Percentiles rank a stretch among this genome's conserved stretches.
These are phyloP conservation scores for Hyaloscypha variabilis DNA, from an alignment of 495 filamentous ascomycete species.

Conservation along the genomic window DNA sequence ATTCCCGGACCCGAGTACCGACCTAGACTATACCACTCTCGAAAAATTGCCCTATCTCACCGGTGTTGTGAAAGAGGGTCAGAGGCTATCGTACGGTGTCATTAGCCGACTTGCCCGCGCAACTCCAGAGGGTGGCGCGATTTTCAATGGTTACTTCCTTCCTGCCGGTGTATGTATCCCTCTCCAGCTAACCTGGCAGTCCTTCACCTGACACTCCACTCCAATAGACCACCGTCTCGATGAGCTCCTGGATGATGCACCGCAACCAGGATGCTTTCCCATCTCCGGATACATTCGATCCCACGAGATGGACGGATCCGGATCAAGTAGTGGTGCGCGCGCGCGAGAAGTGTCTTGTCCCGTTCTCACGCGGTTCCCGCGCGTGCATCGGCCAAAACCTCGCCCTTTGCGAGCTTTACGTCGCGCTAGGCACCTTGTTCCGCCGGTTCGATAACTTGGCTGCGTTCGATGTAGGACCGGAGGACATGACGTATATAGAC, in stretches of 20 bases:
- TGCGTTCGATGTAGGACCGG: constrained; percentile 19
- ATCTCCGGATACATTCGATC: constrained; percentile 19
- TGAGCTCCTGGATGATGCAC: constrained; percentile 4
- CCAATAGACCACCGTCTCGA: not conserved
- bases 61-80: constrained; percentile 1
- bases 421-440: constrained; percentile 35
- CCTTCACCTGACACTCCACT: constrained; percentile 1
- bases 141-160: not conserved
- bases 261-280: not conserved
- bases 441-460: constrained; percentile 35
- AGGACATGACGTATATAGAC: constrained; percentile 32
- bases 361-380: constrained; percentile 40
- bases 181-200: constrained; percentile 3
- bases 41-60: constrained; percentile 32
- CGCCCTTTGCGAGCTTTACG: constrained; percentile 39
- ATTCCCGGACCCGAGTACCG: constrained; percentile 36
- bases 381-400: constrained; percentile 23
- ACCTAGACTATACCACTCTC: constrained; percentile 24
- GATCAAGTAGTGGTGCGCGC: constrained; percentile 3
- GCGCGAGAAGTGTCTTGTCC: constrained; percentile 36
- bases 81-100: not conserved
- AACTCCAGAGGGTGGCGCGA: not conserved
- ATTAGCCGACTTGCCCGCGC: constrained; percentile 1
- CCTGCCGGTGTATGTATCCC: constrained; percentile 5
- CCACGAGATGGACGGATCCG: constrained; percentile 4